Base-by-base conservation (phyloP, 306 rosid genomes). In the Vigna nakashimae region DNA sequence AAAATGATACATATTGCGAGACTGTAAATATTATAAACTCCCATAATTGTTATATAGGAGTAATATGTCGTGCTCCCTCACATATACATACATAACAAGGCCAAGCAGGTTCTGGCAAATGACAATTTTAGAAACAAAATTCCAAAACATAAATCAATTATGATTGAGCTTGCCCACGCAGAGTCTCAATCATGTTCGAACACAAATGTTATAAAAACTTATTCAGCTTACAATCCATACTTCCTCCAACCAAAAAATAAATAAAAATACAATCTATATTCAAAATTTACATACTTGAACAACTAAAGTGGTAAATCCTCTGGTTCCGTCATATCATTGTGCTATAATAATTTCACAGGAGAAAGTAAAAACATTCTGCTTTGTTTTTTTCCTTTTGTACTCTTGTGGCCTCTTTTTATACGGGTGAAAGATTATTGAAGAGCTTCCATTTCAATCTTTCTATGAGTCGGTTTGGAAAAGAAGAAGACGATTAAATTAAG, bases 41-140 rank as follows among this genome's bases (percentile, higher is more conserved):
- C 2, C 45, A 40, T 9, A 8, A 40, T 40, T 40, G 11, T 40
- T 40, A 2, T 40, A 2, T 40, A 38, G 1, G 9, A 6, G 43
- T 34, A 34, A 34, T 34, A 5, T 34, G 38, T 34, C 38, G 38
- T 24, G 28, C 28, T 26, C 28, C 22, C 22, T 20, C 3, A 38
- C 45, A 40, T 40, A 38, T 7, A 5, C 6, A 6, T 34, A 20
- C 22, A 20, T 5, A 36, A 38, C 42, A 6, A 38, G 43, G 2
- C 51, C 9, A 48, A n/a, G 15, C 73, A 32, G 34, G 62, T 3
- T 13, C 9, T 51, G 36, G 38, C 65, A 71, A 18, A 48, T 9
- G 76, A 78, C 76, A 69, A 36, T 34, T 11, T 46, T 66, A 51
- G 73, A 40, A 48, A 24, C 36, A 71, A 34, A 70, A 7, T 20